These are phyloP conservation scores for Aspergillus sclerotioniger DNA, from an alignment of 495 filamentous ascomycete genomes.

Conservation along the genomic window DNA sequence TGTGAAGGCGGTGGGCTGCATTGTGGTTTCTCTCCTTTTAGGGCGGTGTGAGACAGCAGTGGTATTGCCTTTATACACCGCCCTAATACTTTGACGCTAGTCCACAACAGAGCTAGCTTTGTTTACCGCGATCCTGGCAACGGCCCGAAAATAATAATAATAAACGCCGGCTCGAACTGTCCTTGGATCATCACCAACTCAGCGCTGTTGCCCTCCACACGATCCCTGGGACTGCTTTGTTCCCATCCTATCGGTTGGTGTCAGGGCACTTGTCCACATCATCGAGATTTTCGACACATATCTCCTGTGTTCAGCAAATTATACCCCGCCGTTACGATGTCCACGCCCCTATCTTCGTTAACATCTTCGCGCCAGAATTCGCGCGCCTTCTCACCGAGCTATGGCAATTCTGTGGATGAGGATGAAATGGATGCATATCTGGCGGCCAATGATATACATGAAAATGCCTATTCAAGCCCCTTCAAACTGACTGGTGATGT, in stretches of 20 bases:
- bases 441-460: constrained; percentile 24
- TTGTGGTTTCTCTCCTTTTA: not conserved
- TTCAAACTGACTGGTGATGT: constrained; percentile 25
- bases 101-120: constrained; percentile 35
- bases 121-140: constrained; percentile 43
- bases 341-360: constrained; percentile 45
- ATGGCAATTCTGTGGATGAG: not conserved
- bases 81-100: constrained; percentile 11
- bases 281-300: not conserved
- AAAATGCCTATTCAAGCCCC: constrained; percentile 38
- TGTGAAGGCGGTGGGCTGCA: not conserved
- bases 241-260: not conserved
- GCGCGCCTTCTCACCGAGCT: constrained; percentile 32
- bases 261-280: not conserved
- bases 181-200: constrained; percentile 5
- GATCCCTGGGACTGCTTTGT: not conserved
- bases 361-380: constrained; percentile 45
- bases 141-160: constrained; percentile 27
- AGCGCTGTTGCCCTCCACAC: not conserved
- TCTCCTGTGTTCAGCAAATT: not conserved
- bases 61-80: constrained; percentile 14
- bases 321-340: constrained; percentile 29
- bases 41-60: constrained; percentile 12
- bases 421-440: constrained; percentile 13
- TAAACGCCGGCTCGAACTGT: constrained; percentile 8